phyloP scores from a whole-genome alignment of 2,329 filamentous ascomycete genomes.

The Alternaria burnsii region DNA sequence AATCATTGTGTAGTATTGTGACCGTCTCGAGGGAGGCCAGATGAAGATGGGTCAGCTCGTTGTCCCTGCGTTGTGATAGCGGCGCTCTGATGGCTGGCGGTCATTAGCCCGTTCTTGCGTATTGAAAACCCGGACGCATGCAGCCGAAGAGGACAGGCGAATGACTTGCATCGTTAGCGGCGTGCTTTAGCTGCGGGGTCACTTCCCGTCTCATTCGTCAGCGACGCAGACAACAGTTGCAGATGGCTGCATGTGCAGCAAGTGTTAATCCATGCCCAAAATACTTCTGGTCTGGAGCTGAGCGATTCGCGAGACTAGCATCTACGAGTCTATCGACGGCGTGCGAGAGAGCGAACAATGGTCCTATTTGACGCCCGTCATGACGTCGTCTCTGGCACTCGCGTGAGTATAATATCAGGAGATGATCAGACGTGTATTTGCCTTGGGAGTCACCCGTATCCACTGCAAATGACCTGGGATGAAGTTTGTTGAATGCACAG shows the following conservation, averaged over 20 bases:
- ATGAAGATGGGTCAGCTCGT: constrained; percentile 23
- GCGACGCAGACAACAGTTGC: constrained; percentile 26
- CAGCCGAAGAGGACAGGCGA: constrained; percentile 40
- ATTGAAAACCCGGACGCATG: constrained; percentile 25
- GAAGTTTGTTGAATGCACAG: constrained; percentile 12
- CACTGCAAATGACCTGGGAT: constrained; percentile 10
- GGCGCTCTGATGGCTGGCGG: constrained; percentile 21
- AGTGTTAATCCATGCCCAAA: constrained; percentile 22
- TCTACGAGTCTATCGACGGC: constrained; percentile 2
- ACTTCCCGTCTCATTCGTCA: constrained; percentile 36
- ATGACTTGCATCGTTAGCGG: constrained; percentile 51
- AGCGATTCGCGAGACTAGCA: constrained; percentile 3
- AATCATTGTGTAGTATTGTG: constrained; percentile 12
- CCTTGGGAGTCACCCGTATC: constrained; percentile 2
- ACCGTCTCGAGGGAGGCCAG: constrained; percentile 22
- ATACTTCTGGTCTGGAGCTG: constrained; percentile 6
- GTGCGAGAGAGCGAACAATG: constrained; percentile 2
- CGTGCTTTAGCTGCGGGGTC: constrained; percentile 41
- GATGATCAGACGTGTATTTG: background rate
- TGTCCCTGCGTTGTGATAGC: constrained; percentile 36
- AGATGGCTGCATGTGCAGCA: constrained; percentile 26
- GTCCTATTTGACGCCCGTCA: constrained; percentile 8
- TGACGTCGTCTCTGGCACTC: constrained; percentile 11
- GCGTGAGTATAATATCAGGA: constrained; percentile 7
- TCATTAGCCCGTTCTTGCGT: constrained; percentile 40